Conservation (phyloP, 768 basidiomycete species). For the Hygrocybe punicea region DNA sequence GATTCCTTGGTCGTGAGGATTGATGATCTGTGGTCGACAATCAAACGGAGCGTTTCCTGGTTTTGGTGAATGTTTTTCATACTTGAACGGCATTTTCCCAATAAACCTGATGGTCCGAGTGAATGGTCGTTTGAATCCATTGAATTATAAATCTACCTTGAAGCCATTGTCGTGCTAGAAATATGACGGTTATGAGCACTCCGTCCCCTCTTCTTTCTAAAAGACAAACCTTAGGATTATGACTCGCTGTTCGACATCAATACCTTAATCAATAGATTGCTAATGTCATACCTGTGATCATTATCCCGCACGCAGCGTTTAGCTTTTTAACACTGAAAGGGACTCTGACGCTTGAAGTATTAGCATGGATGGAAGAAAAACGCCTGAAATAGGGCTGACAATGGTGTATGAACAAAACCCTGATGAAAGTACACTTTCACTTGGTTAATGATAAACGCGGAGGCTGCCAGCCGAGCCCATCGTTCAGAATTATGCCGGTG, state of each 20-base stretch:
- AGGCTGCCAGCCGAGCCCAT: constrained; percentile 75
- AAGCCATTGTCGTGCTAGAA: constrained; percentile 80
- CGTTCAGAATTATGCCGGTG: constrained; percentile 76
- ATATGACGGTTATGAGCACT: background rate
- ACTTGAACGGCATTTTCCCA: constrained; percentile 90
- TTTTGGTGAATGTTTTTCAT: background rate
- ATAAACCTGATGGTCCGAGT: constrained; percentile 55
- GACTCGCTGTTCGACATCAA: constrained; percentile 52
- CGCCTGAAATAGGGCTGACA: constrained; percentile 42
- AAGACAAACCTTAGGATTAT: constrained; percentile 73
- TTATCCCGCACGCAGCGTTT: constrained; percentile 75
- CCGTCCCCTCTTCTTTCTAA: background rate
- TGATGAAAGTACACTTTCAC: constrained; percentile 67
- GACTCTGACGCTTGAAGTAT: constrained; percentile 46
- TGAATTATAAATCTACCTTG: constrained; percentile 47
- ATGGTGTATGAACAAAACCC: constrained; percentile 75
- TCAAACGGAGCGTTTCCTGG: background rate
- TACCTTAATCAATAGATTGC: too few relatives aligned
- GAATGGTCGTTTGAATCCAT: background rate
- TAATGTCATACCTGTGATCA: constrained; percentile 71
- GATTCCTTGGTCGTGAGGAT: constrained; percentile 79
- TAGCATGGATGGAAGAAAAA: background rate
- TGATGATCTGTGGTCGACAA: constrained; percentile 59
- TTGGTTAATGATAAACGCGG: constrained; percentile 59
- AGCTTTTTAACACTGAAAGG: constrained; percentile 71